phyloP scores from a whole-genome alignment of 805 yeast genomes.

The Candida multigemmis region DNA sequence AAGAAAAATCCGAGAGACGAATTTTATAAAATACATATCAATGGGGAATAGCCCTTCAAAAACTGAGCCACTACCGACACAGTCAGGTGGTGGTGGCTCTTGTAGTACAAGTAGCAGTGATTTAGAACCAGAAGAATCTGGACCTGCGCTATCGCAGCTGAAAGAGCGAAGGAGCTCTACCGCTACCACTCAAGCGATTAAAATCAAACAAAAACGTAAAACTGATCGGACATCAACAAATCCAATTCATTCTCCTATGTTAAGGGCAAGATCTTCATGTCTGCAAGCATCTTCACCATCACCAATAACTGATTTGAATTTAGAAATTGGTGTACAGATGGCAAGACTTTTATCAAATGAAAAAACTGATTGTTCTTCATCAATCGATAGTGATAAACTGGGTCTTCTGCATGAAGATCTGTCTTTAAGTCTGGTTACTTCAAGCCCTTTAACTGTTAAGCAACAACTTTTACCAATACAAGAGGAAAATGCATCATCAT shows the following conservation, averaged over 20 bases:
- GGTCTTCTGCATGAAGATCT: too few relatives aligned
- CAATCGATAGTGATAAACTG: slow-evolving; percentile 1
- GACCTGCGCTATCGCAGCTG: slow-evolving; percentile 32
- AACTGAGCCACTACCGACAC: slow-evolving; percentile 38
- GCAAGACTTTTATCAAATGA: slow-evolving; percentile 23
- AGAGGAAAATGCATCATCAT: too few relatives aligned
- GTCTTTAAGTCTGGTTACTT: too few relatives aligned
- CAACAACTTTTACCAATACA: too few relatives aligned
- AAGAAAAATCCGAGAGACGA: too few relatives aligned
- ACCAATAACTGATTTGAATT: slow-evolving; percentile 7
- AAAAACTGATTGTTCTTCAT: slow-evolving; percentile 1
- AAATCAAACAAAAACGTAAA: slow-evolving; percentile 9
- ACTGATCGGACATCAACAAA: too few relatives aligned
- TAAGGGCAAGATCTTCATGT: slow-evolving; percentile 1
- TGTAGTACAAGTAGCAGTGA: slow-evolving; percentile 18
- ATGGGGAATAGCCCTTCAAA: slow-evolving; percentile 66
- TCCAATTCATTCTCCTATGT: background rate
- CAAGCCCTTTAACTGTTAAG: too few relatives aligned
- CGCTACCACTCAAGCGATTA: slow-evolving; percentile 4
- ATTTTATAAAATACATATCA: too few relatives aligned
- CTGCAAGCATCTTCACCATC: slow-evolving; percentile 5
- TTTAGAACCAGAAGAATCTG: slow-evolving; percentile 31
- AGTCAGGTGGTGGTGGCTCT: slow-evolving; percentile 15
- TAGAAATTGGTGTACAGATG: slow-evolving; percentile 39
- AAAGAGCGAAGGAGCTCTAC: slow-evolving; percentile 6